phyloP scores from a whole-genome alignment of 306 rosid genomes.

The Ormosia semicastrata region DNA sequence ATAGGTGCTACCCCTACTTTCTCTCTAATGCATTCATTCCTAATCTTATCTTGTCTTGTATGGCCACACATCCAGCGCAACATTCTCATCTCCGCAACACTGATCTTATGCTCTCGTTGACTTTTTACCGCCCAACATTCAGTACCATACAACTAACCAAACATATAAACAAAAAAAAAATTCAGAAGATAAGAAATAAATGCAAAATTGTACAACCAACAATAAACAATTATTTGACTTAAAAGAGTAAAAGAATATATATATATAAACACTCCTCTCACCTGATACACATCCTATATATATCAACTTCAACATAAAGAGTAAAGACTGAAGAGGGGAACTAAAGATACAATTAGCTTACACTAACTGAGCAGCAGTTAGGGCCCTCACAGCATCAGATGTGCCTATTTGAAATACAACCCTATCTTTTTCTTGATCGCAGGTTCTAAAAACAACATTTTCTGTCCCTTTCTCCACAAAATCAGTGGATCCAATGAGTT shows the following conservation, averaged over 20 bases:
- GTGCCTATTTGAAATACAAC: slow-evolving; percentile 94
- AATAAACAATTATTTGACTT: slow-evolving; percentile 4
- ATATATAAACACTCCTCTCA: too few relatives aligned
- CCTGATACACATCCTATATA: too few relatives aligned
- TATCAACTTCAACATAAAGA: not conserved
- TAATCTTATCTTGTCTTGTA: too few relatives aligned
- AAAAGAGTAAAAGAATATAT: not conserved
- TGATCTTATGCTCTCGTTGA: too few relatives aligned
- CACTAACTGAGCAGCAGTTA: slow-evolving; percentile 79
- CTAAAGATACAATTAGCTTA: slow-evolving; percentile 40
- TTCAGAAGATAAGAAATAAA: not conserved
- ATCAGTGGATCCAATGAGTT: slow-evolving; percentile 59
- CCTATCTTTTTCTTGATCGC: slow-evolving; percentile 61
- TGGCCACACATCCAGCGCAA: too few relatives aligned
- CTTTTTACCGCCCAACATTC: too few relatives aligned
- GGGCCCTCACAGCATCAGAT: slow-evolving; percentile 81
- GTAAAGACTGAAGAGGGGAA: not conserved
- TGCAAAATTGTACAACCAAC: not conserved
- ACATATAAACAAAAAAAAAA: not conserved
- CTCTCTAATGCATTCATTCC: too few relatives aligned
- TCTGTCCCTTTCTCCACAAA: slow-evolving; percentile 84
- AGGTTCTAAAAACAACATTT: slow-evolving; percentile 81
- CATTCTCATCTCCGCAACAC: too few relatives aligned
- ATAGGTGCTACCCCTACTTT: too few relatives aligned
- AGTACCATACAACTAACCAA: too few relatives aligned